Evolutionary conservation across 805 yeast genomes (phyloP).

Genomic region (Wickerhamiella occidentalis): DNA sequence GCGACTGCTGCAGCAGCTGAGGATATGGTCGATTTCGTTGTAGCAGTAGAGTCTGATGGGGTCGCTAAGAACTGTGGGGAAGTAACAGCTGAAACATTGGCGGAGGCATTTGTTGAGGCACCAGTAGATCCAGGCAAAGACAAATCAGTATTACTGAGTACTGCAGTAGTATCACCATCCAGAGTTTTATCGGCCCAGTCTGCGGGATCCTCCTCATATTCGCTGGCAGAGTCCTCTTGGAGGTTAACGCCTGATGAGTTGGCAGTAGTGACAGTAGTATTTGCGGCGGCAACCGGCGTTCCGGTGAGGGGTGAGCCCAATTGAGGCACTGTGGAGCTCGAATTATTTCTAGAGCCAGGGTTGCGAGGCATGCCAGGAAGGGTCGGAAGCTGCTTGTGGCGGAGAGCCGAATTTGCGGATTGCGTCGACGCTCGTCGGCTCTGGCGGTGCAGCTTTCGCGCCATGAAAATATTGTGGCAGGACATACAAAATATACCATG

Average conservation of each 20-base stretch:
- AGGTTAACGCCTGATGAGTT: background rate
- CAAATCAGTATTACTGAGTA: background rate
- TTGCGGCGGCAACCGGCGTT: background rate
- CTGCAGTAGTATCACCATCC: background rate
- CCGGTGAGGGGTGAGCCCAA: constrained; percentile 10
- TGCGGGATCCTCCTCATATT: constrained; percentile 7
- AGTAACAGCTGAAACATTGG: background rate
- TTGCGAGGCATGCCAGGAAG: constrained; percentile 15
- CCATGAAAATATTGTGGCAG: constrained; percentile 76
- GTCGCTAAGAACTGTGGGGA: background rate
- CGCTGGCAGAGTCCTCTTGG: constrained; percentile 4
- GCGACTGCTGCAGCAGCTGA: too few species aligned
- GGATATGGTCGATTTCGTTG: too few species aligned
- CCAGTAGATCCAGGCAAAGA: background rate
- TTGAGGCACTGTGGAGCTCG: constrained; percentile 5
- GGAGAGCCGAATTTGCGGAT: constrained; percentile 6
- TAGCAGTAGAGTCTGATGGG: background rate
- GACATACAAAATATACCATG: constrained; percentile 88
- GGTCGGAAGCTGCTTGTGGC: constrained; percentile 18
- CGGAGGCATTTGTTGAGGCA: background rate
- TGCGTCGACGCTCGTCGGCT: constrained; percentile 8
- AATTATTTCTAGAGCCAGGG: background rate
- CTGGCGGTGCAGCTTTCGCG: constrained; percentile 50
- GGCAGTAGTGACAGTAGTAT: background rate
- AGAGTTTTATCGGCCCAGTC: background rate